Evolutionary conservation across 2,329 filamentous ascomycete species (phyloP), one percentile per base, ranked within the genome.

Genomic region (Penicillium concentricum): DNA sequence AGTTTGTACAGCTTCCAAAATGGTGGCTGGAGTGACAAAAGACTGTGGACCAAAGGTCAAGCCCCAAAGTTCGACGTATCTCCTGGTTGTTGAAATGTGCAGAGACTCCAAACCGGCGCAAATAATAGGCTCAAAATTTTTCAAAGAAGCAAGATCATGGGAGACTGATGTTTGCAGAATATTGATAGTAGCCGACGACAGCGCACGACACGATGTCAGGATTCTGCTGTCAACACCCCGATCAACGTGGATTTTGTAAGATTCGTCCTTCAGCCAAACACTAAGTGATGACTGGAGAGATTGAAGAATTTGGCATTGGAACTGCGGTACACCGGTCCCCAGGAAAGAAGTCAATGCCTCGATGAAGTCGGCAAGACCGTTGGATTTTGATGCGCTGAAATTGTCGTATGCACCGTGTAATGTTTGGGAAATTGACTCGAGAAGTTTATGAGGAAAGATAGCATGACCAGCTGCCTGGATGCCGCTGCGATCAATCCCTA

Each of bases 21-120:
- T 78, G 30, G 77, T 78, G 12, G 82, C 73, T 0, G 91, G 88
- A 71, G 90, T 93, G 24, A 83, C 75, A 1, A 91, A 68, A 5
- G 76, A 75, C 38, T 83, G 80, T 16, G 82, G 76, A 20, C 86
- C 86, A 67, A 91, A 91, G 0, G 87, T 82, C 0, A 74, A 70
- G 63, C 92, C 92, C 91, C 91, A 97, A 59, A 83, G 79, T 16
- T 73, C 68, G 26, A 87, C 78, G 2, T 84, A 81, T 3, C 69
- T 69, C 44, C 82, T 83, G 12, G 80, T 78, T 10, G 83, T 78
- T 4, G 70, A 72, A 45, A 74, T 77, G 60, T 83, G 79, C 6
- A 76, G 76, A 43, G 82, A 86, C 22, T 77, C 69, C 28, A 87
- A 78, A 2, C 81, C 82, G 46, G 83, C 76, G 30, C 78, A 73